phyloP scores from a whole-genome alignment of 2,329 filamentous ascomycete genomes.

The Diplodia sapinea region DNA sequence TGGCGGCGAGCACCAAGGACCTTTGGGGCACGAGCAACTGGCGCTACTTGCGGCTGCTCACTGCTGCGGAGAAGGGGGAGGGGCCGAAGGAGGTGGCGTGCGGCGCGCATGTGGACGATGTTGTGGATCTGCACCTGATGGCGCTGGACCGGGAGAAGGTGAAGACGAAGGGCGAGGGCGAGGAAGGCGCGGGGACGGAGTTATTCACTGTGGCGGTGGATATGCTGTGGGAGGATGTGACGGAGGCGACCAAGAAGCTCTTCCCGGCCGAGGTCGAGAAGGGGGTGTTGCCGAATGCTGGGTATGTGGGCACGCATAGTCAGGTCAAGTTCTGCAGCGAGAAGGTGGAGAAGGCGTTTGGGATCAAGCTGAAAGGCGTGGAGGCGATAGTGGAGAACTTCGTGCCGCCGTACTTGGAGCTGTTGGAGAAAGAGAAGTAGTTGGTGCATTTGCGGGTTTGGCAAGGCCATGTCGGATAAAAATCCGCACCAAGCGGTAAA shows the following conservation, averaged over 20 bases:
- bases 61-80: neutral
- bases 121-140: constrained; percentile 25
- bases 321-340: neutral
- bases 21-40: constrained; percentile 4
- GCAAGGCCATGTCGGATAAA: neutral
- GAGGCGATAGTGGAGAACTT: neutral
- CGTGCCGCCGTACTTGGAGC: constrained; percentile 7
- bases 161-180: neutral
- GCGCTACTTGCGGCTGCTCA: constrained; percentile 3
- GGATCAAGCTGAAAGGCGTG: constrained; percentile 5
- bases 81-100: neutral
- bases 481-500: no score
- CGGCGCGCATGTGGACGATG: constrained; percentile 31
- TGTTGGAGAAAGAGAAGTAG: constrained; percentile 16
- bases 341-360: constrained; percentile 13
- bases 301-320: constrained; percentile 9
- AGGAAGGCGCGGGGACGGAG: neutral
- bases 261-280: constrained; percentile 26
- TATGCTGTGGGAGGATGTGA: constrained; percentile 17
- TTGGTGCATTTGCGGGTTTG: no score
- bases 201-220: neutral
- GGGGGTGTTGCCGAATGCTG: constrained; percentile 26
- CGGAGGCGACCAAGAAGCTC: constrained; percentile 7
- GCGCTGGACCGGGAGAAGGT: constrained; percentile 29
- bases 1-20: neutral